Percentiles rank a stretch among this genome's conserved stretches.
phyloP scores from a whole-genome alignment of 371 early-diverging fungal genomes.

The Mortierella sp. region DNA sequence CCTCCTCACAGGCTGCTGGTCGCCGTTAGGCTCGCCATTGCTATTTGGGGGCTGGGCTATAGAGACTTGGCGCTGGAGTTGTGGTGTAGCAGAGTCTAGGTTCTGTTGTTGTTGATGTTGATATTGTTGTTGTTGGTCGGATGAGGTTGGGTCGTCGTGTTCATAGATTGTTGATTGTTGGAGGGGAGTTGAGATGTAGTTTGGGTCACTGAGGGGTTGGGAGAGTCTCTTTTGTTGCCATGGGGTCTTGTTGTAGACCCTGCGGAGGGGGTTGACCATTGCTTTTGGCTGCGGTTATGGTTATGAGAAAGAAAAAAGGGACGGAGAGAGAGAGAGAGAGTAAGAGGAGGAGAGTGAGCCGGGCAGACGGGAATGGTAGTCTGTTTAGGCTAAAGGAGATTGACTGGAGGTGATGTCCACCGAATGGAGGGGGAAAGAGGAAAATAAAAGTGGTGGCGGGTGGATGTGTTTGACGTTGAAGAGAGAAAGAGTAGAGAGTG shows the following conservation, averaged over 20 bases:
- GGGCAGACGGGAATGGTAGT: constrained; percentile 1
- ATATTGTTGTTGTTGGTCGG: constrained; percentile 7
- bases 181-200: constrained; percentile 29
- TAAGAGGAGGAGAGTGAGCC: background rate
- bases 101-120: constrained; percentile 5
- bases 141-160: constrained; percentile 11
- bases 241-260: constrained; percentile 47
- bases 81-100: background rate
- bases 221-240: constrained; percentile 48
- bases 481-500: background rate
- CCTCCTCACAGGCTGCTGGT: constrained; percentile 23
- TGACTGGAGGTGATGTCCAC: background rate
- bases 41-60: background rate
- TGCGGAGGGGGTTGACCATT: constrained; percentile 42
- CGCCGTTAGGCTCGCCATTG: background rate
- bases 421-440: background rate
- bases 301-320: background rate
- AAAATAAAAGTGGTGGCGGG: background rate
- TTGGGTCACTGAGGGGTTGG: constrained; percentile 48
- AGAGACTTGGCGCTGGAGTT: constrained; percentile 5
- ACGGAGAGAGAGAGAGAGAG: constrained; percentile 4
- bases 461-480: background rate
- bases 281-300: constrained; percentile 1
- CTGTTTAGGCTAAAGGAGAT: background rate
- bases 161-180: constrained; percentile 32